Base-by-base conservation (phyloP, 768 basidiomycete species). In the Phaeotremella skinneri region DNA sequence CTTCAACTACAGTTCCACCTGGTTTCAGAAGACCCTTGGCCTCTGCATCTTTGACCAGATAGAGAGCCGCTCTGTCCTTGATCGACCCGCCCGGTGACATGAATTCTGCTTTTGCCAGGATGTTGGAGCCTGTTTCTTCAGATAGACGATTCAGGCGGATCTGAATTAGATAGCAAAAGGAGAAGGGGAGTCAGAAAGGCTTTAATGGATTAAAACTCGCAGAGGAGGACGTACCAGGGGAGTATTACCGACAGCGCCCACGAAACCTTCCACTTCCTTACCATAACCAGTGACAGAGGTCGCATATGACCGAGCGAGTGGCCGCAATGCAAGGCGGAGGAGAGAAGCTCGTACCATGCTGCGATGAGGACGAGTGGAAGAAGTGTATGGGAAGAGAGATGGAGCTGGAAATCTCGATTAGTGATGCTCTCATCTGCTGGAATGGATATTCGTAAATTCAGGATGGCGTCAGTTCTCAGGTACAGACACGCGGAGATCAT, bases 51-150 rank as follows among this genome's bases (percentile, higher is more conserved):
- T 80, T 80, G 49, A 99, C 79, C 52, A 99, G 82, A 29, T 90
- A 91, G 16, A 96, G 82, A 1, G 94, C 96, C 37, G 96, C 96
- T 48, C 96, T 86, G 74, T 99, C 96, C 79, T 99, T 99, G 66
- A 99, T 90, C 62, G 90, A 92, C 39, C 94, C 94, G 4, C 96
- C 96, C 0, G 96, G 96, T 71, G 97, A 97, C 79, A 96, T 92
- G 73, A 96, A 93, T 79, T 99, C 96, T 20, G 96, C 91, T 76
- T 99, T 97, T n/a, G 89, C 93, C 49, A 86, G 86, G 61, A 97
- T 91, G 52, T 84, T 83, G 55, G 84, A 85, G 16, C 91, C 92
- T 0, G 85, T 90, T 73, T 83, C 84, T 65, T 91, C 85, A 9
- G 91, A 96, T 6, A 96, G 81, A 14, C 79, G 78, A 76, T 89